Evolutionary conservation across 495 filamentous ascomycete species (phyloP), one percentile per base, ranked within the genome.

Genomic region (Aspergillus conjunctus): DNA sequence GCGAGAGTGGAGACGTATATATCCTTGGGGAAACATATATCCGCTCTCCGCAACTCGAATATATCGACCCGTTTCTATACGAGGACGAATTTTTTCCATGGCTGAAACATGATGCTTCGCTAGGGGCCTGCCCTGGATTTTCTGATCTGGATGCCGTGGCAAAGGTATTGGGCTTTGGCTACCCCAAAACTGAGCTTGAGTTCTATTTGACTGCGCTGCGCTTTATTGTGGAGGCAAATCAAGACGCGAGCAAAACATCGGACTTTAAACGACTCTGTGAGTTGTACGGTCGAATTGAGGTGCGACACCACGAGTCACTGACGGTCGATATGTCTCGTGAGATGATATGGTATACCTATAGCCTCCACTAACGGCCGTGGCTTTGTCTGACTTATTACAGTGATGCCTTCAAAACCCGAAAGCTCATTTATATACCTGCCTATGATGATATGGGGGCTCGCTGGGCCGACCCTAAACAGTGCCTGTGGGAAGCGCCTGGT

Each of bases 61-160:
- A 63, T 34, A 41, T n/a, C 1, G 49, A 62, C 2, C 32, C 43
- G 22, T 70, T 68, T 52, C 65, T 69, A 22, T 39, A 41, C 20
- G 46, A 51, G 14, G 59, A n/a, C 17, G 71, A 68, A 12, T 65
- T 62, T 18, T 71, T 73, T 22, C 70, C 62, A 15, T 67, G 67
- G 63, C 53, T 66, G 33, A 39, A 61, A 22, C 26, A 54, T 21
- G 55, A 61, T 20, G n/a, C 53, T 7, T 46, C 57, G 17, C 26
- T 60, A 30, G 17, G 45, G 30, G 49, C 48, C 33, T 8, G 18
- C 41, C 33, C 31, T 30, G 20, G 26, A 30, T 45, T 54, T 20
- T 31, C 52, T 31, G 45, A 52, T 17, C 17, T 60, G 18, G 14
- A 32, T 15, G 52, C 15, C 14, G n/a, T 60, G n/a, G 20, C 53